Conservation (phyloP, 148 eudicot species). For the Heliamphora exappendiculata region DNA sequence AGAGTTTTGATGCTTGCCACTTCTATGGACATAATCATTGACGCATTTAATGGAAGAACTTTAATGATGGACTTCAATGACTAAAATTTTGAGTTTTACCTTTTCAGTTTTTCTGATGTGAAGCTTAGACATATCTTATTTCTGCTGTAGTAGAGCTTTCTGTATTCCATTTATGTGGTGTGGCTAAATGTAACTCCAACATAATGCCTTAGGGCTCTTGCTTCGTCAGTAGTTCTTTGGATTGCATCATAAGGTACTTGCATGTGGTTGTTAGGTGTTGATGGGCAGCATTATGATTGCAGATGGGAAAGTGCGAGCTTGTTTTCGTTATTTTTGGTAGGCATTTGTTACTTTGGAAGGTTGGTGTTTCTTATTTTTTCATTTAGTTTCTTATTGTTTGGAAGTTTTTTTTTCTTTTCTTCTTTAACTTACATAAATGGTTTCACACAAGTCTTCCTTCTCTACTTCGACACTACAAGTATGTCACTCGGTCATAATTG, state of each 20-base stretch:
- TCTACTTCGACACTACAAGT: background rate
- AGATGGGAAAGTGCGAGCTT: conserved; percentile 88
- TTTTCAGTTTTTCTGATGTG: background rate
- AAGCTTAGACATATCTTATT: background rate
- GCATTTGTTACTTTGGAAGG: conserved; percentile 87
- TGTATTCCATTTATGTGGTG: background rate
- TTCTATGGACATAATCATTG: background rate
- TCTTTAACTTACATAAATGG: background rate
- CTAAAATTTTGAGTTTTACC: background rate
- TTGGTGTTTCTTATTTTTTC: conserved; percentile 16
- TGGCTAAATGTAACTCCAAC: background rate
- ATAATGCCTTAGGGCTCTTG: background rate
- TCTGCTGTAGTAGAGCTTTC: background rate
- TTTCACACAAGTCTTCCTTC: background rate
- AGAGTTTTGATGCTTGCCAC: background rate
- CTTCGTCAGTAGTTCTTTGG: background rate
- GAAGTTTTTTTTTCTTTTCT: background rate
- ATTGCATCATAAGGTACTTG: conserved; percentile 13
- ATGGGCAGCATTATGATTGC: conserved; percentile 37
- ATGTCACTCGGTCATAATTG: background rate
- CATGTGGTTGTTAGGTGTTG: conserved; percentile 27
- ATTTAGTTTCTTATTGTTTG: background rate
- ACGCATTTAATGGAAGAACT: background rate
- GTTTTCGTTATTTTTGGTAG: conserved; percentile 71
- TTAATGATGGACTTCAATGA: background rate